Evolutionary conservation across 352 stramenopile species (phyloP), one percentile per base, ranked within the genome.

Genomic region (Globisporangium acanthophoron): DNA sequence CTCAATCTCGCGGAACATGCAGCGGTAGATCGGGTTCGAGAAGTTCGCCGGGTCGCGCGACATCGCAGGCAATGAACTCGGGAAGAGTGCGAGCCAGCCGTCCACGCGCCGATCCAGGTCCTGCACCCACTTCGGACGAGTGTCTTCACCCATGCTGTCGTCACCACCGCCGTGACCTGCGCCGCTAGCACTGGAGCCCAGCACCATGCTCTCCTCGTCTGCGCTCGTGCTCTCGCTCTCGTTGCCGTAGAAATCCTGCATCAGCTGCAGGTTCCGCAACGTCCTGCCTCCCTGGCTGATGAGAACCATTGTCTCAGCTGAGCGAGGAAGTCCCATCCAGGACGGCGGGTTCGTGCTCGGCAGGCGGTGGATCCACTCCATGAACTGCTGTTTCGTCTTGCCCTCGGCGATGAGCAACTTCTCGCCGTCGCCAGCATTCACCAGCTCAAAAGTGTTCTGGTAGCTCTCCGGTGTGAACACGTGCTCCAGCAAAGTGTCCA

Each of bases 391-490:
- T 54, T 95, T 97, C 1, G 83, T 96, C 47, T 92, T 96, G n/a
- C 89, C 89, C 57, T 95, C 80, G 5, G 93, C 75, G 35, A 94
- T 90, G 16, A 96, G 61, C 20, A 97, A 56, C 29, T 67, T 70
- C 21, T 76, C 69, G n/a, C 7, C 35, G 47, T 78, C 71, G 27
- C 63, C 69, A 46, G 64, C 56, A 12, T 63, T 67, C 21, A 92
- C 82, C 29, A 92, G 73, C 53, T 76, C 63, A 56, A 90, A 94
- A 5, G 76, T 87, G 54, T 81, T 86, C 65, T 98, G 84, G 66
- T 99, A 99, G 59, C 85, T 94, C 44, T 97, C 73, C 5, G 92
- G 84, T 7, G 91, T 96, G 73, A 99, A 99, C 12, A 98, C 71
- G 16, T 76, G 79, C 48, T 91, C 80, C 16, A 99, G 76, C 54